phyloP scores from a whole-genome alignment of 768 basidiomycete species.

The Serendipita sp. region DNA sequence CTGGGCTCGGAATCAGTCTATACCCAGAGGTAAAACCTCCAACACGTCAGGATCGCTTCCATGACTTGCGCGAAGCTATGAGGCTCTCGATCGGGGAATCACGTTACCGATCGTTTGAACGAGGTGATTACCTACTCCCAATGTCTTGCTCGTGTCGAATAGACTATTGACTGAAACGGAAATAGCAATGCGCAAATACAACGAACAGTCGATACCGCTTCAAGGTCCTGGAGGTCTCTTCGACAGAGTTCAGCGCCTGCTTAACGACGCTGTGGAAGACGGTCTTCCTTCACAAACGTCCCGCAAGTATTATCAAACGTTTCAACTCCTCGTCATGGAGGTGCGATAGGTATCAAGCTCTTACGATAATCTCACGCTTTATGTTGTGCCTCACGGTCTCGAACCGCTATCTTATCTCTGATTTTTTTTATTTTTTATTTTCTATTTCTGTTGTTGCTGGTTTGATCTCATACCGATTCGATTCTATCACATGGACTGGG shows the following conservation, averaged over 20 bases:
- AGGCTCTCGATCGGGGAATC: constrained; percentile 2
- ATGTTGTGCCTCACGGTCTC: not conserved
- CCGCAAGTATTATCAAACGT: not conserved
- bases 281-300: not conserved
- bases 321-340: not conserved
- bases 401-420: not conserved
- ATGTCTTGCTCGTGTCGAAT: not conserved
- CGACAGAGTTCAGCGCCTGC: not conserved
- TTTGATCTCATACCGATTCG: too few species aligned
- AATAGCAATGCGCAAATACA: not conserved
- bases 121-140: not conserved
- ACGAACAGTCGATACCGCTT: not conserved
- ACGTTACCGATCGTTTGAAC: not conserved
- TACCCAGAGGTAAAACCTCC: not conserved
- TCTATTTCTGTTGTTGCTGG: too few species aligned
- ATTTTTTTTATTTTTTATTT: not conserved
- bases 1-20: not conserved
- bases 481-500: too few species aligned
- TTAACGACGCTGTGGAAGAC: not conserved
- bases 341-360: not conserved
- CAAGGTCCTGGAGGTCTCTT: not conserved
- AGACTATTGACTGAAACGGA: not conserved
- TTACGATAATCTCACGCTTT: not conserved
- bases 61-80: constrained; percentile 1
- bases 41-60: not conserved